phyloP scores from a whole-genome alignment of 768 basidiomycete species.

The Lentinula sp. region DNA sequence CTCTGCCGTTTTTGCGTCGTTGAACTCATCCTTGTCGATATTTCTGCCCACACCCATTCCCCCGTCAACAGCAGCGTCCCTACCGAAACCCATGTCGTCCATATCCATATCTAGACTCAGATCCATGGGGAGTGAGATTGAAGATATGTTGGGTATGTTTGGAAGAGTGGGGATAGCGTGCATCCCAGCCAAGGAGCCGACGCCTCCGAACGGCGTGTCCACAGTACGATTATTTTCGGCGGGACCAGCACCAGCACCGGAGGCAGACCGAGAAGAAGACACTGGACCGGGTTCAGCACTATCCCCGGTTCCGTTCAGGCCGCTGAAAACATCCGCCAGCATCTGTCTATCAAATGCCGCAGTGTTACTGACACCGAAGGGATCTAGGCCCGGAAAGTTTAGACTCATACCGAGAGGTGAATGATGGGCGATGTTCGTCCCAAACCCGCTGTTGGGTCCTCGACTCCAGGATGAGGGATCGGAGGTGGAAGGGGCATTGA shows the following conservation, averaged over 20 bases:
- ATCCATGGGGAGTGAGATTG: neutral
- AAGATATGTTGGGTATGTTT: neutral
- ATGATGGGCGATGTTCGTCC: neutral
- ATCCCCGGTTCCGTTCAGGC: neutral
- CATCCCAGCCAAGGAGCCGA: neutral
- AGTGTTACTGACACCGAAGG: neutral
- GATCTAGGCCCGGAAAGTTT: neutral
- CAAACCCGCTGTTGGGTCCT: neutral
- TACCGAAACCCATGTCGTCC: neutral
- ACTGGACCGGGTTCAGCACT: neutral
- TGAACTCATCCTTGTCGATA: neutral
- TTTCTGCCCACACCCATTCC: neutral
- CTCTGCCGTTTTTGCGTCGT: neutral
- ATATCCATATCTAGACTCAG: neutral
- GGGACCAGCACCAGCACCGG: neutral
- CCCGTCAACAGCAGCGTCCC: neutral
- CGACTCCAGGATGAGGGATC: neutral
- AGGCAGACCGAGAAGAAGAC: neutral
- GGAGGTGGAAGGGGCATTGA: neutral
- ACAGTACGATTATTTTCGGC: neutral
- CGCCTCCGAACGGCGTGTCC: neutral
- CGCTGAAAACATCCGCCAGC: neutral
- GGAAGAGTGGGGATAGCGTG: neutral
- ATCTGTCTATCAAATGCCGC: neutral
- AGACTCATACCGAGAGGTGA: neutral